A percentile compares a stretch with the other conserved stretches of the same genome.
phyloP scores from a whole-genome alignment of 1,284 basidiomycete species.

The Malassezia japonica region DNA sequence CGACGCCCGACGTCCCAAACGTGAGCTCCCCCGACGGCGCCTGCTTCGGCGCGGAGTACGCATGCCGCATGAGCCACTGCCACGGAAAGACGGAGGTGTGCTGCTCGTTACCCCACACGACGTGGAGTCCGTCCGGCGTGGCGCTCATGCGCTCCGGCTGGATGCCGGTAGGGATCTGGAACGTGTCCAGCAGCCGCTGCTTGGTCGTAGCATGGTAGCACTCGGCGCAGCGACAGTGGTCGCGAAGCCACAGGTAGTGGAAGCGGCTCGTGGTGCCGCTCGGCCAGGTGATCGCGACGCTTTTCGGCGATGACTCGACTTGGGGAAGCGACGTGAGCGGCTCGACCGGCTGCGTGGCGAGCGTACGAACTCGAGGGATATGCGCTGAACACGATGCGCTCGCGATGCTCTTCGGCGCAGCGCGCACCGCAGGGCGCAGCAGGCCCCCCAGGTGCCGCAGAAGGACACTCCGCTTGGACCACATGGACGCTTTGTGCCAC shows the following conservation, averaged over 20 bases:
- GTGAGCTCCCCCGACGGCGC: background rate
- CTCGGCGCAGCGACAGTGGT: conserved; percentile 77
- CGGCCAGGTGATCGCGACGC: conserved; percentile 24
- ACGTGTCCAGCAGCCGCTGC: conserved; percentile 77
- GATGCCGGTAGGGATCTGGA: conserved; percentile 70
- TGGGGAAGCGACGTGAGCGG: too few species aligned
- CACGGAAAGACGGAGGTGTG: conserved; percentile 76
- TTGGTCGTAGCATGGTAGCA: conserved; percentile 85
- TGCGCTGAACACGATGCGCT: too few species aligned
- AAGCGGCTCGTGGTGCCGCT: conserved; percentile 24
- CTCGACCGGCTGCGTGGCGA: too few species aligned
- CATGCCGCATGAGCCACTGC: conserved; percentile 67
- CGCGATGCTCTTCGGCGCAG: too few species aligned
- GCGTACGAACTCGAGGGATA: too few species aligned
- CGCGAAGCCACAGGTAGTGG: conserved; percentile 64
- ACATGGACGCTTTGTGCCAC: background rate
- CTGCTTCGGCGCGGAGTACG: conserved; percentile 58
- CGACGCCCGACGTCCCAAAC: background rate
- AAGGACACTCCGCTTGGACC: too few species aligned
- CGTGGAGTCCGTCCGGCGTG: conserved; percentile 59
- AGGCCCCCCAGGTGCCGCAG: too few species aligned
- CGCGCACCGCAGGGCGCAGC: too few species aligned
- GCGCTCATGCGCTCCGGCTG: conserved; percentile 58
- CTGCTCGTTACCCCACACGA: conserved; percentile 51
- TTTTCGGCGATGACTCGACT: too few species aligned